Percentiles rank a stretch among this genome's conserved stretches.
Conservation (phyloP, 139 green algal genomes). For the Monoraphidium neglectum region DNA sequence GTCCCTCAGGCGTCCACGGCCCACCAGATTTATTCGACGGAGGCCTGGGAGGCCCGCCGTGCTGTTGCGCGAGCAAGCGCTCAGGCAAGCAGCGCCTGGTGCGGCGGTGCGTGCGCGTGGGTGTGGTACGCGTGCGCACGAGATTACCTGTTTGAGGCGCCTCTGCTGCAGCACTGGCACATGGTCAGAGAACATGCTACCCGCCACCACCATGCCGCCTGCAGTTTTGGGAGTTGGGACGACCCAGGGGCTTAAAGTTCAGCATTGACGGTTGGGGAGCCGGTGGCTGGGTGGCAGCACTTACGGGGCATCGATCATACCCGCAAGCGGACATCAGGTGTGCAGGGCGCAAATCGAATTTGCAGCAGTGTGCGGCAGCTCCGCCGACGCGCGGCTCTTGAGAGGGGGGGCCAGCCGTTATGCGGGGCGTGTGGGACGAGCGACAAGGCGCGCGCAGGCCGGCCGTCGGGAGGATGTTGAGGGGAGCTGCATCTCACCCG, state of each 20-base stretch:
- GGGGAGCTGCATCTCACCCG: too few relatives aligned
- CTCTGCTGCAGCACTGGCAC: conserved; percentile 9
- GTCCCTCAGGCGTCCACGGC: too few relatives aligned
- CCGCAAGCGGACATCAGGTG: background rate
- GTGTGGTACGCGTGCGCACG: too few relatives aligned
- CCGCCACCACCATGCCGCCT: conserved; percentile 20
- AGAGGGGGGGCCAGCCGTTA: too few relatives aligned
- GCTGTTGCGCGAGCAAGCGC: too few relatives aligned
- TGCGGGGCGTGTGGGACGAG: too few relatives aligned
- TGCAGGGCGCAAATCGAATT: background rate
- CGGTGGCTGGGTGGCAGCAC: background rate
- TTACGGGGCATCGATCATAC: background rate
- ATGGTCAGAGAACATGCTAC: conserved; percentile 26
- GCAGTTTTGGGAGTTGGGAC: conserved; percentile 10
- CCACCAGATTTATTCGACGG: too few relatives aligned
- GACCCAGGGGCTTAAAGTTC: background rate
- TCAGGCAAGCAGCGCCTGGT: too few relatives aligned
- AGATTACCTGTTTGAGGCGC: conserved; percentile 9
- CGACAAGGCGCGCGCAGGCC: too few relatives aligned
- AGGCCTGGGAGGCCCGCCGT: too few relatives aligned
- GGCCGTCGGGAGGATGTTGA: too few relatives aligned
- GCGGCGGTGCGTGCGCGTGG: too few relatives aligned
- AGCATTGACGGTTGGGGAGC: background rate
- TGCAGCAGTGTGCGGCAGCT: background rate
- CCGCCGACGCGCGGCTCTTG: background rate